A percentile compares a stretch with the other conserved stretches of the same genome.
These are phyloP conservation scores for Mucuna pruriens DNA, from an alignment of 306 rosid species.

Conservation along the genomic window DNA sequence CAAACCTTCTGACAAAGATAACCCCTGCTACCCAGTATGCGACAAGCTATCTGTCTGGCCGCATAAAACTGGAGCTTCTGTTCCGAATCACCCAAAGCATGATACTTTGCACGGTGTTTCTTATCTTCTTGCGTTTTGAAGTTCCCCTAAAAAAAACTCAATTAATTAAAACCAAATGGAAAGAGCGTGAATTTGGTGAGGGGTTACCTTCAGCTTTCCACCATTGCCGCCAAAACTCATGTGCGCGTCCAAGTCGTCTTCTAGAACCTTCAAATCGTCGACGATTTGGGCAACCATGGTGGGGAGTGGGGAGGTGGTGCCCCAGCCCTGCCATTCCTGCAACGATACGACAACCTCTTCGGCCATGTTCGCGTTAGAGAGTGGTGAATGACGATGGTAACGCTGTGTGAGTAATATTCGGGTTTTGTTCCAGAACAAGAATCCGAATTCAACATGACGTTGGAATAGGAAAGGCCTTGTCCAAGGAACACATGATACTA, in stretches of 20 bases:
- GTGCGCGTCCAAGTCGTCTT: conserved; percentile 55
- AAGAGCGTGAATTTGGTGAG: neutral
- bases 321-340: conserved; percentile 96
- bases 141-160: conserved; percentile 57
- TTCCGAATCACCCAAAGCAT: conserved; percentile 76
- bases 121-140: conserved; percentile 70
- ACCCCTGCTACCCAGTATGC: conserved; percentile 87
- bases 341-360: conserved; percentile 50
- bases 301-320: conserved; percentile 77
- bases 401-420: conserved; percentile 25
- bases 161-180: neutral
- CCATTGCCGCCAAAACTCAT: conserved; percentile 86
- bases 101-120: conserved; percentile 85
- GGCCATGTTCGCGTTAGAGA: conserved; percentile 8
- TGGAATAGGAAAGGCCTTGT: conserved; percentile 46
- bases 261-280: conserved; percentile 69
- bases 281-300: conserved; percentile 62
- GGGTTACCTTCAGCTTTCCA: conserved; percentile 71
- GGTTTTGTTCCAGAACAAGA: conserved; percentile 33
- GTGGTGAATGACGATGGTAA: neutral
- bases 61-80: conserved; percentile 78
- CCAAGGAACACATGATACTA: neutral
- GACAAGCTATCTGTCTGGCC: conserved; percentile 95
- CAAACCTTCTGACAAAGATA: conserved; percentile 95
- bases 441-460: conserved; percentile 12